A percentile compares a stretch with the other conserved stretches of the same genome.
These are phyloP conservation scores for Saururus chinensis DNA, from an alignment of 164 flowering plant species.

Conservation along the genomic window DNA sequence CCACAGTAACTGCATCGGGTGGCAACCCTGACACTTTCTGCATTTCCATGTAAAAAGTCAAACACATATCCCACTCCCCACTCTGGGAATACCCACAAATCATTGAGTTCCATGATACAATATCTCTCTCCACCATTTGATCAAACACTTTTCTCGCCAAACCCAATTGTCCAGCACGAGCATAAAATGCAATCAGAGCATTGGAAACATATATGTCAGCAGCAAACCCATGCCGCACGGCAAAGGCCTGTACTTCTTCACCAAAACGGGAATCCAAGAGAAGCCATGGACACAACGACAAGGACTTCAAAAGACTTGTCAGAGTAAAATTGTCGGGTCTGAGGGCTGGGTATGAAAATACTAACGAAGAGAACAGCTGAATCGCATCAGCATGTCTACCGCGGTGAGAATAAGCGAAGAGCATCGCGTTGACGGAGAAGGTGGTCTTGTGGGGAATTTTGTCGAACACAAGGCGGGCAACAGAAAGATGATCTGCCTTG, in stretches of 20 bases:
- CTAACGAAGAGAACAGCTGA: conserved; percentile 27
- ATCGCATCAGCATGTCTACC: conserved; percentile 21
- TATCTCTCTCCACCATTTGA: conserved; percentile 39
- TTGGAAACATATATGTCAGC: conserved; percentile 50
- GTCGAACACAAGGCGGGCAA: conserved; percentile 59
- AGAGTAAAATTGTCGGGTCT: conserved; percentile 34
- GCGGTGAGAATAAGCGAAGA: conserved; percentile 36
- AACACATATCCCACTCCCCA: conserved; percentile 51
- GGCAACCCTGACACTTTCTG: conserved; percentile 18
- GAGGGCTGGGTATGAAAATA: conserved; percentile 4
- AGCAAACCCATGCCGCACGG: conserved; percentile 39
- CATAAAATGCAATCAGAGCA: conserved; percentile 47
- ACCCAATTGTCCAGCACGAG: conserved; percentile 34
- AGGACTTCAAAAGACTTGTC: conserved; percentile 52
- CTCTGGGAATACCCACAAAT: conserved; percentile 68
- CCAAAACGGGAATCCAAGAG: conserved; percentile 11
- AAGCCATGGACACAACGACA: conserved; percentile 20
- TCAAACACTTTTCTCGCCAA: conserved; percentile 56
- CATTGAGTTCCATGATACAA: conserved; percentile 87
- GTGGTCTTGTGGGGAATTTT: conserved; percentile 36
- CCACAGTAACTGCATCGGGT: conserved; percentile 47
- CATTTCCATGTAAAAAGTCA: conserved; percentile 46
- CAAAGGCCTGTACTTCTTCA: conserved; percentile 46
- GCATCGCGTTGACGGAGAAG: conserved; percentile 58
- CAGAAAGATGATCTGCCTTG: conserved; percentile 16